Conservation (phyloP, 257 asterid species). For the Ehretia macrophylla region DNA sequence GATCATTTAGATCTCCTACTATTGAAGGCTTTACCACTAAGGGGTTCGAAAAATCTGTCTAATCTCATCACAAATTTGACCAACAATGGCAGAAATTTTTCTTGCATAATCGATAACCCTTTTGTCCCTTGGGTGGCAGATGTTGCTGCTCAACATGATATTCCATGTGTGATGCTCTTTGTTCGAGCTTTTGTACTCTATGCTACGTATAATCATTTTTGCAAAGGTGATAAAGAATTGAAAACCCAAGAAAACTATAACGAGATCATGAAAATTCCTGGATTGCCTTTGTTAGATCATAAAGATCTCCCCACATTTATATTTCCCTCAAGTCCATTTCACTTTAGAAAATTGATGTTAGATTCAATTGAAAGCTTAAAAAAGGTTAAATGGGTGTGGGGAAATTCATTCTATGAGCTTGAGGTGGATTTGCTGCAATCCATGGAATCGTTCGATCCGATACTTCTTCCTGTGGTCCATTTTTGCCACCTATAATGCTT, state of each 20-base stretch:
- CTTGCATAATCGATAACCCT: neutral
- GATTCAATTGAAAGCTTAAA: neutral
- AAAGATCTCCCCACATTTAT: neutral
- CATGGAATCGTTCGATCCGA: neutral
- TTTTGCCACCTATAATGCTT: neutral
- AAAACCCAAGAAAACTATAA: neutral
- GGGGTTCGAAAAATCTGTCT: neutral
- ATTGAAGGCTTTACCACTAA: neutral
- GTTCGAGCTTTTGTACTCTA: neutral
- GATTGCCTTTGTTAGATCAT: neutral
- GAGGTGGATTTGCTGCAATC: neutral
- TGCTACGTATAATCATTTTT: neutral
- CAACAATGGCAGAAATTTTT: neutral
- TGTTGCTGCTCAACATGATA: neutral
- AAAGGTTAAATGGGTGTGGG: neutral
- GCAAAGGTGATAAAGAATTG: neutral
- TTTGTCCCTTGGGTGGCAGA: neutral
- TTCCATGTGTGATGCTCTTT: neutral
- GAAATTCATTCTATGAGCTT: neutral
- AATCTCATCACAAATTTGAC: neutral
- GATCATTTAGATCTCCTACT: neutral
- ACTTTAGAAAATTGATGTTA: neutral
- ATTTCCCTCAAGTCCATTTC: neutral
- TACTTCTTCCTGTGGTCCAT: neutral
- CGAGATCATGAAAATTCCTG: neutral